Base-by-base conservation (phyloP, 2,329 filamentous ascomycete genomes). In the Fusarium fracticaudum region DNA sequence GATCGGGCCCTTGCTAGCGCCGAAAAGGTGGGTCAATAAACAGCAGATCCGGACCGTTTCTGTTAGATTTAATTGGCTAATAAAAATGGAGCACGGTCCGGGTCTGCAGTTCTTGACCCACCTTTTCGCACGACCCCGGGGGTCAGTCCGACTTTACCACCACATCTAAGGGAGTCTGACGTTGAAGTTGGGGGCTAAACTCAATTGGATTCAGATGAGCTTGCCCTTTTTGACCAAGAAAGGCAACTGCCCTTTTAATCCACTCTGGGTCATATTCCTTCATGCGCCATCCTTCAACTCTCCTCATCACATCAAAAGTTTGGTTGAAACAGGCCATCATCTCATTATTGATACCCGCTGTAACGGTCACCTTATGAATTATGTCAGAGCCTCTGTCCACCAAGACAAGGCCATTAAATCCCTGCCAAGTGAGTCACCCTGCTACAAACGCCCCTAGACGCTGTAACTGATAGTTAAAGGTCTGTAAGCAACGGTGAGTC, bases 401-500 rank as follows among this genome's bases (percentile, higher is more conserved):
- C 15, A 64, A 58, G 20, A 44, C 50, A 37, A 77, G 74, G 68
- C 76, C 74, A 31, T 54, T 71, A 18, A 77, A 77, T 18, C 76
- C 76, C 37, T 77, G 76, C 63, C 64, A 43, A 9, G 76, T 75
- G 59, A 67, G 76, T 65, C 31, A 17, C 44, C 45, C 71, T 50
- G 40, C 37, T 38, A 14, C 17, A 24, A 41, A 17, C 18, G 31
- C 14, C 13, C 22, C 15, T 38, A 29, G 26, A 35, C 41, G 53
- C 38, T 66, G 38, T 29, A 37, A 37, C 69, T 73, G 37, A 73
- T 22, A 43, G 31, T 64, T 65, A 22, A 61, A 77, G 76, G 54
- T 66, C 53, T 77, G 76, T 47, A 77, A 76, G 50, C 72, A 75
- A 60, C 71, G 74, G 76, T 76, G 9, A 76, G 75, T 71, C 38